Conservation (phyloP, 306 rosid genomes). For the Ormosia emarginata region DNA sequence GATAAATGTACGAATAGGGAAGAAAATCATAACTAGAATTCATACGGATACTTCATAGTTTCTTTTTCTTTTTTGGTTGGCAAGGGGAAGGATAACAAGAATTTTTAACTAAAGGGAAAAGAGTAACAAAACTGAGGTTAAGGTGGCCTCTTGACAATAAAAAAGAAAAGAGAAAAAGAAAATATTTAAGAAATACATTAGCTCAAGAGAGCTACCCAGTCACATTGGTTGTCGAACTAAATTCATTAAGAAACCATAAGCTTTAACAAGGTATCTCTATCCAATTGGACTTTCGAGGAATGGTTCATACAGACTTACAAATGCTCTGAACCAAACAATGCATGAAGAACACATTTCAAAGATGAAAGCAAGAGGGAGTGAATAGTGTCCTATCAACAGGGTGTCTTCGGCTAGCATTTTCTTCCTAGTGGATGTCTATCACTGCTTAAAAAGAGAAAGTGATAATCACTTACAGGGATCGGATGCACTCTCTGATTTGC, state of each 20-base stretch:
- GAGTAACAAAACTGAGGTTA: background rate
- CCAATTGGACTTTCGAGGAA: background rate
- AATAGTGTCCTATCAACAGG: background rate
- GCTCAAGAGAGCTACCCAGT: background rate
- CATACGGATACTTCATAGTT: background rate
- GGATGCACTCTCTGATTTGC: conserved; percentile 70
- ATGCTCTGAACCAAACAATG: background rate
- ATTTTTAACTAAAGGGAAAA: background rate
- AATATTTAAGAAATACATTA: background rate
- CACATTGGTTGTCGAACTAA: background rate
- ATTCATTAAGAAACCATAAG: background rate
- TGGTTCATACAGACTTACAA: background rate
- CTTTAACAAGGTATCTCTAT: background rate
- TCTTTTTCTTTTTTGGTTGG: background rate
- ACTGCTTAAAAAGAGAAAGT: background rate
- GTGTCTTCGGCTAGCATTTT: background rate
- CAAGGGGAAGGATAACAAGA: background rate
- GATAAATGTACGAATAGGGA: background rate
- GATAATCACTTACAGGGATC: conserved; percentile 62
- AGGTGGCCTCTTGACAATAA: background rate
- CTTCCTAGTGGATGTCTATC: background rate
- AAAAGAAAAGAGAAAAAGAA: background rate
- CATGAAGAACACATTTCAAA: conserved; percentile 6
- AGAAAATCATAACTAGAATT: background rate
- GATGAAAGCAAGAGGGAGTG: background rate